Conservation (phyloP, 2,329 filamentous ascomycete genomes). For the Phaeosphaeriaceae sp. region DNA sequence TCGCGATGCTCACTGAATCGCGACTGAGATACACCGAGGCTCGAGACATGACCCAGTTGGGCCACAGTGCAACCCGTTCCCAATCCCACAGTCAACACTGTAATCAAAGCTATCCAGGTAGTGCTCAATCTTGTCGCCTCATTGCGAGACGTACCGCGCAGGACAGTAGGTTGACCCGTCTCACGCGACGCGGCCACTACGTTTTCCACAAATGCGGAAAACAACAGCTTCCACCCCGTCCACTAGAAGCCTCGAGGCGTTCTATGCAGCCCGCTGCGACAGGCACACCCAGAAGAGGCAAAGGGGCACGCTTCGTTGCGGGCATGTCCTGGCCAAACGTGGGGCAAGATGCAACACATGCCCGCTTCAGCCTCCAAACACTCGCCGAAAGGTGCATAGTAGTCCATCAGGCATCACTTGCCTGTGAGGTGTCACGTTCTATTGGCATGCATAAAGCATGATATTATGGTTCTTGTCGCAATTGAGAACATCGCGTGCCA, state of each 20-base stretch:
- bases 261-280: constrained; percentile 16
- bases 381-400: background rate
- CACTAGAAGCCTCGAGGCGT: constrained; percentile 31
- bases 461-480: constrained; percentile 6
- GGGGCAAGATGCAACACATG: constrained; percentile 15
- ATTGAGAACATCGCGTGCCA: constrained; percentile 18
- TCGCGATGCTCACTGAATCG: background rate
- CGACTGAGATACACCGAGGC: background rate
- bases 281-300: background rate
- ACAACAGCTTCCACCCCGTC: constrained; percentile 21
- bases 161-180: background rate
- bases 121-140: background rate
- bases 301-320: constrained; percentile 1
- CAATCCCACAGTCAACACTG: background rate
- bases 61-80: background rate
- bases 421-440: constrained; percentile 11
- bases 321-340: constrained; percentile 17
- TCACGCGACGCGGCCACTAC: constrained; percentile 16
- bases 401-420: constrained; percentile 6
- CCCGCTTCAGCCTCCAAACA: background rate
- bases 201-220: constrained; percentile 13
- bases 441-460: constrained; percentile 7
- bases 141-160: background rate
- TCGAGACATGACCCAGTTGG: background rate
- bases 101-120: background rate